Percentiles rank a stretch among this genome's conserved stretches.
phyloP scores from a whole-genome alignment of 768 basidiomycete species.

The Cystofilobasidium macerans region DNA sequence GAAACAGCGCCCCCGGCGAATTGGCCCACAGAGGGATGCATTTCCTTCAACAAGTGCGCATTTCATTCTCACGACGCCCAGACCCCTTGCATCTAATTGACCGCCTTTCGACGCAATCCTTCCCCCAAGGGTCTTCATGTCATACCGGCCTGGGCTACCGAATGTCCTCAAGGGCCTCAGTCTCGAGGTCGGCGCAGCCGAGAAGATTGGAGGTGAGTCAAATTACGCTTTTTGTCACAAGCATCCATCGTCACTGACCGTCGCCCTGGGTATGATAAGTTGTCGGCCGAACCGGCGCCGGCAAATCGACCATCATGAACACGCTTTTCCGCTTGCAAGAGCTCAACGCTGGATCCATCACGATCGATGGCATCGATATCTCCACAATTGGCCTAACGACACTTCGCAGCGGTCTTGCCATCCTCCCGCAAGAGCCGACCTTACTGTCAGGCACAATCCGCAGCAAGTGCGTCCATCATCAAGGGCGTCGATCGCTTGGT shows the following conservation, averaged over 20 bases:
- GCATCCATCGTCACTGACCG: no score
- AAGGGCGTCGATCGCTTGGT: no score
- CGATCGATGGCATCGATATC: constrained; percentile 71
- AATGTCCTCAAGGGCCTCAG: constrained; percentile 71
- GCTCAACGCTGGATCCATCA: constrained; percentile 57
- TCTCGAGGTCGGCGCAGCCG: constrained; percentile 58
- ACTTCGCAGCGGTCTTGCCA: constrained; percentile 39
- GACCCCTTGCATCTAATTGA: no score
- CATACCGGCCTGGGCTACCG: constrained; percentile 79
- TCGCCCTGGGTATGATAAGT: constrained; percentile 39
- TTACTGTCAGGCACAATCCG: constrained; percentile 40
- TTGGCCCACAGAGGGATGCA: constrained; percentile 66
- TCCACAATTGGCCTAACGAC: constrained; percentile 70
- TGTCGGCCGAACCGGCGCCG: constrained; percentile 65
- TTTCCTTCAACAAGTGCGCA: constrained; percentile 54
- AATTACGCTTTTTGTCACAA: no score
- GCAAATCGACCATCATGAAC: constrained; percentile 82
- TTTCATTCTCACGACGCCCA: neutral
- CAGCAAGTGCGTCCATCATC: neutral
- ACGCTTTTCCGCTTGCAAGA: constrained; percentile 63
- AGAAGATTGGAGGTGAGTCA: constrained; percentile 63
- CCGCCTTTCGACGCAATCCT: no score
- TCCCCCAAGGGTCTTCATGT: constrained; percentile 58
- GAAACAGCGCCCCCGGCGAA: constrained; percentile 49
- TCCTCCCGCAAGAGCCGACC: constrained; percentile 34